Conservation (phyloP, 2,329 filamentous ascomycete species). For the Onygenales sp. region DNA sequence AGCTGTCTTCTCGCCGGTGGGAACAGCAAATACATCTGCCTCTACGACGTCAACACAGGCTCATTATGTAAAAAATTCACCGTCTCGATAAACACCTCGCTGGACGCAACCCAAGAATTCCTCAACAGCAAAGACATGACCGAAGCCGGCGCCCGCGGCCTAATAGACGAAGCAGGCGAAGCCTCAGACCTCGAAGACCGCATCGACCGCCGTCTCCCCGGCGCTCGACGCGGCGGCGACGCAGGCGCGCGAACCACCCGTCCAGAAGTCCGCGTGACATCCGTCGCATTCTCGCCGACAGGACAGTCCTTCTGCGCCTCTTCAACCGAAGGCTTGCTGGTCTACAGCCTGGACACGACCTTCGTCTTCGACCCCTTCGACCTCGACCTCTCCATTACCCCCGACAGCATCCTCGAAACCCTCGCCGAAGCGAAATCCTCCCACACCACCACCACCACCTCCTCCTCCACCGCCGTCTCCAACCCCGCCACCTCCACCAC, state of each 20-base stretch:
- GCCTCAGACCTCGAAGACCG: slow-evolving; percentile 82
- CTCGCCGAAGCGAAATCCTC: slow-evolving; percentile 40
- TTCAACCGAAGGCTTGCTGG: slow-evolving; percentile 83
- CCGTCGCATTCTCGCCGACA: slow-evolving; percentile 78
- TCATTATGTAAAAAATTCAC: slow-evolving; percentile 91
- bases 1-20: slow-evolving; percentile 82
- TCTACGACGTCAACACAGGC: slow-evolving; percentile 91
- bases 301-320: slow-evolving; percentile 89
- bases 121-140: slow-evolving; percentile 87
- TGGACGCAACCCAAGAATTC: slow-evolving; percentile 94
- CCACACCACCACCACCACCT: not conserved
- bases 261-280: slow-evolving; percentile 75
- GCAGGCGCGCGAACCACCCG: slow-evolving; percentile 65
- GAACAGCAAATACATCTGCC: slow-evolving; percentile 96
- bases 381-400: slow-evolving; percentile 87
- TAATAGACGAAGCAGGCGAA: slow-evolving; percentile 83
- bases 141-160: slow-evolving; percentile 72
- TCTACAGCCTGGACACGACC: slow-evolving; percentile 81
- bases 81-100: slow-evolving; percentile 87
- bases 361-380: slow-evolving; percentile 93
- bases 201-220: slow-evolving; percentile 68
- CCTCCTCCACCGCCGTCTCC: not conserved
- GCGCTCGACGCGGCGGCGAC: slow-evolving; percentile 79
- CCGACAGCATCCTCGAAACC: slow-evolving; percentile 70
- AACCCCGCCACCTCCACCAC: slow-evolving; percentile 43